A percentile compares a stretch with the other conserved stretches of the same genome.
phyloP scores from a whole-genome alignment of 148 eudicot species.

The Fagopyrum homotropicum region DNA sequence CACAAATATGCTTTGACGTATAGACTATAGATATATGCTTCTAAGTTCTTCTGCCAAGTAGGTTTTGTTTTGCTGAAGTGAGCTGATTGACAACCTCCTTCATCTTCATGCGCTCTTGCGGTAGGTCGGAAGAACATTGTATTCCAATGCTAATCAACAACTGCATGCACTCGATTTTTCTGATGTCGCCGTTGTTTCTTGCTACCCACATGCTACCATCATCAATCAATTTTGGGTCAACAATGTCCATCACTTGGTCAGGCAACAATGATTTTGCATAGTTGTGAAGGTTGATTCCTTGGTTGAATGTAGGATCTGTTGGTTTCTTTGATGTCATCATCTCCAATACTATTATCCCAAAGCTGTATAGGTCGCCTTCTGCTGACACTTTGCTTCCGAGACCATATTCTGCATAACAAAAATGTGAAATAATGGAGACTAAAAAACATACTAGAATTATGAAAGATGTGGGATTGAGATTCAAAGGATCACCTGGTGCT shows the following conservation, averaged over 20 bases:
- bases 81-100: slow-evolving; percentile 4
- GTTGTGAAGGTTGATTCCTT: slow-evolving; percentile 13
- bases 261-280: slow-evolving; percentile 19
- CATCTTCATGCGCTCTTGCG: slow-evolving; percentile 1
- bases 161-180: neutral
- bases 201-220: neutral
- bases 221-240: slow-evolving; percentile 11
- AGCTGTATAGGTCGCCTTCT: slow-evolving; percentile 28
- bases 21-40: neutral
- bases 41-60: slow-evolving; percentile 7
- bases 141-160: slow-evolving; percentile 7
- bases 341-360: slow-evolving; percentile 28
- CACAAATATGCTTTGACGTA: too few species aligned
- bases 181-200: neutral
- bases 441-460: neutral
- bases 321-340: slow-evolving; percentile 28
- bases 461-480: neutral
- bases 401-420: slow-evolving; percentile 23
- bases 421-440: neutral
- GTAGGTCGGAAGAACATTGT: slow-evolving; percentile 2
- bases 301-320: slow-evolving; percentile 15
- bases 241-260: slow-evolving; percentile 9
- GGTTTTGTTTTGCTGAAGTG: neutral
- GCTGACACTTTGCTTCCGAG: slow-evolving; percentile 23
- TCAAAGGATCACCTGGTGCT: slow-evolving; percentile 21